A percentile compares a stretch with the other conserved stretches of the same genome.
phyloP scores from a whole-genome alignment of 2,329 filamentous ascomycete species.

The Endocalyx cinctus region DNA sequence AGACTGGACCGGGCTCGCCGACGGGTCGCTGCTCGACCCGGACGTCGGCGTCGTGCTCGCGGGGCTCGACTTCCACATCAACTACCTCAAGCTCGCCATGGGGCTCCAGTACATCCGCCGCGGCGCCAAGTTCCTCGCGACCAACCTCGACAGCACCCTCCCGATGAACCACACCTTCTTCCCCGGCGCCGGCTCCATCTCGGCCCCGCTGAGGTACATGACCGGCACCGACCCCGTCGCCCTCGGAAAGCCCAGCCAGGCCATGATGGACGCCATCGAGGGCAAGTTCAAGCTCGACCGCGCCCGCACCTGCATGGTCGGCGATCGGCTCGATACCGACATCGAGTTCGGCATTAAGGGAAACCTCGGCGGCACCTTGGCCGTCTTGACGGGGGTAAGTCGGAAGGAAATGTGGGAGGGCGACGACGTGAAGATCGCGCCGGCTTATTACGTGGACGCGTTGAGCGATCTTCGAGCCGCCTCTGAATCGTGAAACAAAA shows the following conservation, averaged over 20 bases:
- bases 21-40: constrained; percentile 71
- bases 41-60: constrained; percentile 86
- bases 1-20: constrained; percentile 76
- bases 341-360: constrained; percentile 94
- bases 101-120: constrained; percentile 81
- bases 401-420: constrained; percentile 80
- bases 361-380: constrained; percentile 82
- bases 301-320: constrained; percentile 86
- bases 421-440: constrained; percentile 63
- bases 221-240: constrained; percentile 65
- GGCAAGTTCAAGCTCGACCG: constrained; percentile 90
- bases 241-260: constrained; percentile 91
- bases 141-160: constrained; percentile 87
- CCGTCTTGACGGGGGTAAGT: constrained; percentile 84
- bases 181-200: constrained; percentile 82
- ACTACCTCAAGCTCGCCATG: constrained; percentile 85
- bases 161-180: constrained; percentile 80
- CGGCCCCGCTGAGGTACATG: constrained; percentile 73
- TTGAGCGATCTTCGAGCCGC: constrained; percentile 66
- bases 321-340: constrained; percentile 89
- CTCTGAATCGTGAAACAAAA: constrained; percentile 13
- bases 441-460: constrained; percentile 78
- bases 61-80: constrained; percentile 90
- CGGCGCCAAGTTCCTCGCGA: constrained; percentile 84
- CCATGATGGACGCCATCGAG: constrained; percentile 99